A percentile compares a stretch with the other conserved stretches of the same genome.
Conservation (phyloP, 345 rosid species). For the Ceriops decandra region DNA sequence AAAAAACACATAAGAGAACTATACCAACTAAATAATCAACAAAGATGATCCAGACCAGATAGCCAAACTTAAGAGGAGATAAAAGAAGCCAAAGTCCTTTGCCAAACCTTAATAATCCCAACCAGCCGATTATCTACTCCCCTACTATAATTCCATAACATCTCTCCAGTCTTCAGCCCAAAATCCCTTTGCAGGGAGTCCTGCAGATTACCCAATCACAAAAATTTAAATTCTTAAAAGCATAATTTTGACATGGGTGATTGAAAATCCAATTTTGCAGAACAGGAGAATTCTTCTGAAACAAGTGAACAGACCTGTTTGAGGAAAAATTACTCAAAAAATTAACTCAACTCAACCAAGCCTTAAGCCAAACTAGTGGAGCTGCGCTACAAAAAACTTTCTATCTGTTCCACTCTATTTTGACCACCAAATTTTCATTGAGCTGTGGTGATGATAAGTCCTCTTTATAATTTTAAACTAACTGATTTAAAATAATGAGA, state of each 20-base stretch:
- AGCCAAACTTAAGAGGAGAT: not conserved
- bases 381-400: too few relatives aligned
- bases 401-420: too few relatives aligned
- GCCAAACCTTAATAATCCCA: conserved; percentile 65
- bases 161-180: conserved; percentile 90
- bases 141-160: conserved; percentile 92
- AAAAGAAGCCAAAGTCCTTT: conserved; percentile 2
- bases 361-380: too few relatives aligned
- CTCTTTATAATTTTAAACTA: too few relatives aligned
- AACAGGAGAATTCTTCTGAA: not conserved
- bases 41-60: conserved; percentile 5
- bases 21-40: not conserved
- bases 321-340: not conserved
- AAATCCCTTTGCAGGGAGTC: conserved; percentile 76
- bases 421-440: too few relatives aligned
- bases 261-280: not conserved
- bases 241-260: not conserved
- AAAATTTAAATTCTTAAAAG: conserved; percentile 8
- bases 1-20: not conserved
- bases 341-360: too few relatives aligned
- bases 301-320: not conserved
- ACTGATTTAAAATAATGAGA: too few relatives aligned
- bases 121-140: conserved; percentile 79
- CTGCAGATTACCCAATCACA: conserved; percentile 36
- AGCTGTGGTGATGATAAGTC: too few relatives aligned